Evolutionary conservation across 768 basidiomycete species (phyloP).

Genomic region (Basidioascus undulatus): DNA sequence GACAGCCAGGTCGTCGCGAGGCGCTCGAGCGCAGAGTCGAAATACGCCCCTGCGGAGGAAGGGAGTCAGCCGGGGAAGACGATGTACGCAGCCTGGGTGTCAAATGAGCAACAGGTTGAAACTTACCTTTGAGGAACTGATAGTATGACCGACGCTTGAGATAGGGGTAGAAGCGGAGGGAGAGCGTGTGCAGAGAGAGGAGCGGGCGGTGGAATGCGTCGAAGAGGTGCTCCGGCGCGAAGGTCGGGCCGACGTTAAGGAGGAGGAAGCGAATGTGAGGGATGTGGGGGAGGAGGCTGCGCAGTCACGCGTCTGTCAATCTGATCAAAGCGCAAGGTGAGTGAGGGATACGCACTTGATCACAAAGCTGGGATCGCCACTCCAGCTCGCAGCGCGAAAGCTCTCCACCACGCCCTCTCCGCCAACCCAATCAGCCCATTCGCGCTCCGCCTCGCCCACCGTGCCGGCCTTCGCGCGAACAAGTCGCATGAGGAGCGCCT

Average conservation of each 20-base stretch:
- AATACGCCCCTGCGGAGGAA: conserved; percentile 38
- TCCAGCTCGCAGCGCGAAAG: no score
- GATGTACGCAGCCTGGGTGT: background rate
- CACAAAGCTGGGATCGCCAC: conserved; percentile 46
- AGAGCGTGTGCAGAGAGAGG: conserved; percentile 26
- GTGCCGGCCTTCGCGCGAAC: conserved; percentile 14
- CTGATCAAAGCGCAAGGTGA: background rate
- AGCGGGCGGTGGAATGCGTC: conserved; percentile 33
- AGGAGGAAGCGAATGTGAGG: conserved; percentile 27
- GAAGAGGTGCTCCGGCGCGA: conserved; percentile 55
- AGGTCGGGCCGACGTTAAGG: conserved; percentile 50
- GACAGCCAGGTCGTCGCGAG: conserved; percentile 51
- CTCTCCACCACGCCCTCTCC: no score
- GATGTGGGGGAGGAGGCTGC: conserved; percentile 30
- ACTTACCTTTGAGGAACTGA: conserved; percentile 44
- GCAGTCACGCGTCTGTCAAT: background rate
- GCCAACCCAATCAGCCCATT: conserved; percentile 28
- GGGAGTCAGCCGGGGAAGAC: background rate
- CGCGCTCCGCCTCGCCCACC: conserved; percentile 12
- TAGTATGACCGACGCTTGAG: conserved; percentile 46
- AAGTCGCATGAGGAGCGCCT: conserved; percentile 32
- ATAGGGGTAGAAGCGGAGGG: conserved; percentile 58
- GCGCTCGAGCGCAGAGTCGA: conserved; percentile 39
- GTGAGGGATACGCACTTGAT: conserved; percentile 23
- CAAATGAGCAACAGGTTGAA: background rate